Base-by-base conservation (phyloP, 345 rosid species). In the Abelmoschus esculentus region DNA sequence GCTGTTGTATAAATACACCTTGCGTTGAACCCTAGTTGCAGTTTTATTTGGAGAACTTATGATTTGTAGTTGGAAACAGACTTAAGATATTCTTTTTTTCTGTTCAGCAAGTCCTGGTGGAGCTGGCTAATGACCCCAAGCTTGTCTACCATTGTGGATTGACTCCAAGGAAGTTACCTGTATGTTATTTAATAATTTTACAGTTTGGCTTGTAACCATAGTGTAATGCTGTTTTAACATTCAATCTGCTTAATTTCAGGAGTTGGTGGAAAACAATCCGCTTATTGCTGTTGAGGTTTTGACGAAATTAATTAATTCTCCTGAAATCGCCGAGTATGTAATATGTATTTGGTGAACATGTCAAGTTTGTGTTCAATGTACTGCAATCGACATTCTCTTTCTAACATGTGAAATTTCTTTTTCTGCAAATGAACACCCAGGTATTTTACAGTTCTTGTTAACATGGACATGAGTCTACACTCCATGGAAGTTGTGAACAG, bases 401-500 rank as follows among this genome's bases (percentile, higher is more conserved):
- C 7, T 38, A 46, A 50, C 46, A 46, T 74, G 3, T 54, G 8
- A 44, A 74, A 40, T 73, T 77, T 76, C 34, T 57, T 60, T 46
- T 42, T 61, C 64, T 50, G 42, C 28, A 58, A 55, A 29, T 58
- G 17, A 26, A 1, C 32, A 28, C 49, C 57, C 57, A 95, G 99
- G 67, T 91, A 95, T 76, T 91, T 87, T 62, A 82, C 90, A 28
- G 96, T 87, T 71, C 96, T 95, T 64, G 98, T 87, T 78, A 82
- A 77, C 78, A 95, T 95, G 99, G 99, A 95, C 34, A 91, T 90
- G 96, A 95, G 99, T 79, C 86, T 91, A 50, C 96, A 88, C 78
- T 95, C 98, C 10, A 90, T 91, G 99, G 99, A 95, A 84, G 99
- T 95, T 72, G 98, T 95, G 77, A 95, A 95, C 89, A 78, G 96